Conservation (phyloP, 495 filamentous ascomycete species). For the Neurospora discreta region DNA sequence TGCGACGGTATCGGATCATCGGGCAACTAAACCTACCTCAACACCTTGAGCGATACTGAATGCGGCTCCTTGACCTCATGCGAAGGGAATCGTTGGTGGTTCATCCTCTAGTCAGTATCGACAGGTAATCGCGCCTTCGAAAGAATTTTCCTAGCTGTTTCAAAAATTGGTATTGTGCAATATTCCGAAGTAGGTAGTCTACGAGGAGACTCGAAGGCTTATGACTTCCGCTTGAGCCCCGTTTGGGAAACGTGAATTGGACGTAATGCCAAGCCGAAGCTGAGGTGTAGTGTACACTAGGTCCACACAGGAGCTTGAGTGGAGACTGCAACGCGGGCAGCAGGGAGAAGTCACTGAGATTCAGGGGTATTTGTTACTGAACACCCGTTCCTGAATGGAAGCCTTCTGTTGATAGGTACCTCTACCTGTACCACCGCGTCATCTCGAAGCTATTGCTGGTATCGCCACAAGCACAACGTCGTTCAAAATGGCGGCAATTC, state of each 20-base stretch:
- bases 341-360: neutral
- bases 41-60: slow-evolving; percentile 75
- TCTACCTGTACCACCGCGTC: neutral
- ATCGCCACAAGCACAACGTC: neutral
- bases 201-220: neutral
- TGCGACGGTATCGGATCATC: neutral
- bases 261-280: neutral
- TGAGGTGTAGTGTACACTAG: neutral
- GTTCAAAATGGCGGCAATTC: neutral
- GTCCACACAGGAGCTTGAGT: neutral
- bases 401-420: neutral
- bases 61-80: slow-evolving; percentile 70
- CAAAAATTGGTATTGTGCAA: neutral
- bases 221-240: neutral
- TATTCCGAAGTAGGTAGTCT: neutral
- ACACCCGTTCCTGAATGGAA: neutral
- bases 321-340: neutral
- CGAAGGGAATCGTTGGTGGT: slow-evolving; percentile 39
- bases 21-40: slow-evolving; percentile 35
- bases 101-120: slow-evolving; percentile 18
- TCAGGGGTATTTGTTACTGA: neutral
- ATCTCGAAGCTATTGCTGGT: neutral
- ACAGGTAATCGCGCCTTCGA: neutral
- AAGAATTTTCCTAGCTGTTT: neutral
- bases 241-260: neutral